A percentile compares a stretch with the other conserved stretches of the same genome.
Conservation (phyloP, 352 stramenopile species). For the Globisporangium radiosum region DNA sequence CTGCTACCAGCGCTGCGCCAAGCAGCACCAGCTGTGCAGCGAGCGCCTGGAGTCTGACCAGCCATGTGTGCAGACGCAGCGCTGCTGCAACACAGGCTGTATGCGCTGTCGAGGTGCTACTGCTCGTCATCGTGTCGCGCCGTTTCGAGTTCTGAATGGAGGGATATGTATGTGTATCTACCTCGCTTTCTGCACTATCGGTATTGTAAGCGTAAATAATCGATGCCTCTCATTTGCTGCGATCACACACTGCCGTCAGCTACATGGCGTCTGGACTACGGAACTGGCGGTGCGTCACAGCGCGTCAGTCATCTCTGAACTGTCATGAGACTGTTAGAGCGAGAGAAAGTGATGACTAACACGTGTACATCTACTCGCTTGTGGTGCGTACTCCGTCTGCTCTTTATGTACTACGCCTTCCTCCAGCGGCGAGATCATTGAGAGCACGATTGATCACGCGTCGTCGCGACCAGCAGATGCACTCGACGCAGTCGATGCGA, state of each 20-base stretch:
- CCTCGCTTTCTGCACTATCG: no score
- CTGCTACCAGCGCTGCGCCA: not conserved
- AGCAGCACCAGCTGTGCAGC: not conserved
- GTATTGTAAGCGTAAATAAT: no score
- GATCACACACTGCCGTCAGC: no score
- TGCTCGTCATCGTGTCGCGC: no score
- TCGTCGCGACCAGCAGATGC: not conserved
- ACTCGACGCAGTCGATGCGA: not conserved
- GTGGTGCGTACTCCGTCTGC: not conserved
- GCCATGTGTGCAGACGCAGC: not conserved
- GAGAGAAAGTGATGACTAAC: no score
- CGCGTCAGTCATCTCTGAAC: not conserved
- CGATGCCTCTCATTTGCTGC: no score
- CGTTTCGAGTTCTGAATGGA: no score
- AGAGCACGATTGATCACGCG: constrained; percentile 9
- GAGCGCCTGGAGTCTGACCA: not conserved
- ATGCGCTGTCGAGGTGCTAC: no score
- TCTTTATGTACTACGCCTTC: not conserved
- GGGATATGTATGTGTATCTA: no score
- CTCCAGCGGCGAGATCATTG: constrained; percentile 24
- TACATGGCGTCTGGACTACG: constrained; percentile 10
- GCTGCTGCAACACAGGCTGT: no score
- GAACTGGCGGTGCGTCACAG: constrained; percentile 28
- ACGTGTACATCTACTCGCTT: not conserved
- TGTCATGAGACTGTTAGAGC: no score